Base-by-base conservation (phyloP, 345 rosid genomes). In the Eucalyptus erythrocorys region DNA sequence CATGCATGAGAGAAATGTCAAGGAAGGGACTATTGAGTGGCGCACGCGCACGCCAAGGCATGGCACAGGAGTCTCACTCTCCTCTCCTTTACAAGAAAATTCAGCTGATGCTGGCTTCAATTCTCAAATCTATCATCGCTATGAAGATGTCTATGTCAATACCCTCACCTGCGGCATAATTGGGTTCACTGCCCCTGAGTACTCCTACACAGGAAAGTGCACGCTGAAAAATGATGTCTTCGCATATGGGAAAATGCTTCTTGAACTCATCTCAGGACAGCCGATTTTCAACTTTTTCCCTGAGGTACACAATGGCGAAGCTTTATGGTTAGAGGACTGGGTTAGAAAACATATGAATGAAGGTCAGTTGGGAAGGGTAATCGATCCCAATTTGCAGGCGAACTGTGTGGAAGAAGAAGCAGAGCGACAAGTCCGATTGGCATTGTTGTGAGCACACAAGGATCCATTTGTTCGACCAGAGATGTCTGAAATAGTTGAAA, bases 211-310 rank as follows among this genome's bases (percentile, higher is more conserved):
- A 57, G 64, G 27, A 26, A 68, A 34, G 80, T 68, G 80, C 42
- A 68, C 80, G 1, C 24, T 32, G 43, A 68, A 68, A 21, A 68
- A 32, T 32, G 80, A 68, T 34, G 80, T 68, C 43, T 34, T 16
- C 1, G 1, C 42, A 68, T 68, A 16, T 5, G 80, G 80, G 80
- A 66, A 8, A 7, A 66, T 66, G 76, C 76, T 66, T 66, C 76
- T 66, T 6, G 3, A 66, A 34, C 37, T 66, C 21, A 66, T 66
- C 76, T n/a, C 21, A 0, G 40, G 40, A 66, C 21, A 30, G 22
- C 16, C 21, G 1, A n/a, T n/a, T 51, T 17, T 51, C 0, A 1
- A 51, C 2, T 0, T 51, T 19, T 51, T 51, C 55, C 55, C 24
- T 51, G 2, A 51, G 55, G 24, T 19, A 51, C 55, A 51, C 4